Evolutionary conservation across 2,329 filamentous ascomycete species (phyloP), one percentile per base, ranked within the genome.

Genomic region (Exophiala oligosperma): DNA sequence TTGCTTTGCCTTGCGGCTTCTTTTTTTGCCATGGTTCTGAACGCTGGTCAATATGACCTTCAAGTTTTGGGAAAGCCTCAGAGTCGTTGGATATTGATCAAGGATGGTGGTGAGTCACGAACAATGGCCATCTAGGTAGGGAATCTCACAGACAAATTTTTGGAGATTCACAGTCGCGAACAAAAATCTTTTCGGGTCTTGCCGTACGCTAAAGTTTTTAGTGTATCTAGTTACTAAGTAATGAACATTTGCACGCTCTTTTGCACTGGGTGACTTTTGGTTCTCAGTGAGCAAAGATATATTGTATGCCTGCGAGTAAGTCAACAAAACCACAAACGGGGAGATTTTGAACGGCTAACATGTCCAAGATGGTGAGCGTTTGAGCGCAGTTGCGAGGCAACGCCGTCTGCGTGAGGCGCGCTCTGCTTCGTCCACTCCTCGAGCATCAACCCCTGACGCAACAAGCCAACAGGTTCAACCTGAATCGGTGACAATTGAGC

Each of bases 361-460:
- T 14, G 17, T 17, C 7, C 9, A 23, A 60, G 60, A 62, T 62
- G 60, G 60, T 59, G 49, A 53, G 48, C 49, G 52, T 11, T 53
- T 63, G 32, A 60, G 57, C 48, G 59, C 62, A 50, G 59, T 62
- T 26, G 59, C 59, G 26, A 56, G 61, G 46, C 60, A 44, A 44
- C 53, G 61, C 48, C 55, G 57, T 28, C 49, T 61, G 49, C 58
- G 52, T n/a, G 50, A 58, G 41, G 57, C 54, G 23, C 56, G 54
- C 46, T 55, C 56, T 8, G 52, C 46, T 9, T 28, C 41, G 17
- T 49, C 59, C 17, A 49, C 49, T 53, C 23, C 56, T 24, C 40
- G 32, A 12, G 41, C 17, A 17, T 14, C 29, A 6, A 41, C 48
- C 12, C 43, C 55, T 43, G 28, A 21, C 28, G 12, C 54, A 49